Evolutionary conservation across 768 basidiomycete species (phyloP).

Genomic region (Lactarius sp.): DNA sequence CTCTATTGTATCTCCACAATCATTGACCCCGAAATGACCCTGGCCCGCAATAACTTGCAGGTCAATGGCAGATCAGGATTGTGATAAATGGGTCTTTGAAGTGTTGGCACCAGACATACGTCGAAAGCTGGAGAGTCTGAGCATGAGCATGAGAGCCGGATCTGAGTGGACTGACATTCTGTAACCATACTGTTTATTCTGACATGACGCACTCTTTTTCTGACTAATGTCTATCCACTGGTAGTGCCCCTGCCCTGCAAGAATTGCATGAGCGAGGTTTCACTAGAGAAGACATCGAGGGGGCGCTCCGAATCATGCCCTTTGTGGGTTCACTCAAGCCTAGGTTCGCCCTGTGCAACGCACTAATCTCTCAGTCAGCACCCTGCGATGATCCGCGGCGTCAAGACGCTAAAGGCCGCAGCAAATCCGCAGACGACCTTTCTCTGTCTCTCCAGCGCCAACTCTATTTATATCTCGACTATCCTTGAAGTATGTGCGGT

Average conservation of each 20-base stretch:
- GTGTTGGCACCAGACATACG: constrained; percentile 83
- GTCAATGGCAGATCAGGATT: constrained; percentile 94
- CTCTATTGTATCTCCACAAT: background rate
- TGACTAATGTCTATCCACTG: constrained; percentile 28
- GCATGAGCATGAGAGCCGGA: constrained; percentile 47
- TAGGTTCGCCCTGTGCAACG: background rate
- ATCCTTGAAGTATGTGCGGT: constrained; percentile 62
- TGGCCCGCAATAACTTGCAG: constrained; percentile 34
- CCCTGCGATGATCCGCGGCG: constrained; percentile 92
- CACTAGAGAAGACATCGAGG: constrained; percentile 69
- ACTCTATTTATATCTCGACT: constrained; percentile 84
- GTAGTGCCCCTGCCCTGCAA: constrained; percentile 49
- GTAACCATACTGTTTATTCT: constrained; percentile 42
- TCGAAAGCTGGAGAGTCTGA: constrained; percentile 59
- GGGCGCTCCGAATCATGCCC: constrained; percentile 75
- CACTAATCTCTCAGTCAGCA: constrained; percentile 51
- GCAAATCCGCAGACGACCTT: constrained; percentile 64
- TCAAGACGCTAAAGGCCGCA: constrained; percentile 66
- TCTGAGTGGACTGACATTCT: constrained; percentile 94
- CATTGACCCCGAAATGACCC: background rate
- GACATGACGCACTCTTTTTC: background rate
- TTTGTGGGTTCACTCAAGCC: constrained; percentile 52
- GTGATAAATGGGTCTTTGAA: constrained; percentile 89
- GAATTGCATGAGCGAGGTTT: constrained; percentile 68
- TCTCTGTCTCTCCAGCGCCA: constrained; percentile 91